phyloP scores from a whole-genome alignment of 1,139 yeast genomes.

The Debaryomyces sp. region DNA sequence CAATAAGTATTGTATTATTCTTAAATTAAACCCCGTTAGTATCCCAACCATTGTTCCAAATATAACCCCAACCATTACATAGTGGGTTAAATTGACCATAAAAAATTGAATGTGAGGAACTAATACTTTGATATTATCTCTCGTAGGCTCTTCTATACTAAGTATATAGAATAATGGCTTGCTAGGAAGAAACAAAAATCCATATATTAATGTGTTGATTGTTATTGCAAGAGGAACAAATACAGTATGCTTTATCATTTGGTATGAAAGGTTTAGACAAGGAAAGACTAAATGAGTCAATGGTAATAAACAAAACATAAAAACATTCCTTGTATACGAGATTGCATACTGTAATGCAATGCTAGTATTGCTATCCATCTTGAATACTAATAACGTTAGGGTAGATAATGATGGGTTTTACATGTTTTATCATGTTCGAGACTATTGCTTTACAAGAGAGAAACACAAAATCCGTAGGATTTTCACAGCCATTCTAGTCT shows the following conservation, averaged over 20 bases:
- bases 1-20: constrained; percentile 10
- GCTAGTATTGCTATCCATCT: not conserved
- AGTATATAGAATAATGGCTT: constrained; percentile 22
- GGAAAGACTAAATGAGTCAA: constrained; percentile 4
- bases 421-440: not conserved
- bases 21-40: constrained; percentile 17
- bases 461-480: not conserved
- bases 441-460: not conserved
- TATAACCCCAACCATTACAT: constrained; percentile 25
- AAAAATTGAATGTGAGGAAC: constrained; percentile 15
- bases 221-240: constrained; percentile 6
- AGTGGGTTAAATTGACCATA: constrained; percentile 21
- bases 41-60: constrained; percentile 26
- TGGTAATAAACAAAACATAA: not conserved
- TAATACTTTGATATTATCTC: constrained; percentile 11
- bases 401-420: not conserved
- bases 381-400: not conserved
- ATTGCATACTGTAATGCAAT: not conserved
- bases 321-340: not conserved
- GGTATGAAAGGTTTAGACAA: constrained; percentile 3
- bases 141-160: constrained; percentile 14
- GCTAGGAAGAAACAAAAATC: constrained; percentile 22
- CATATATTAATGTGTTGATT: constrained; percentile 18
- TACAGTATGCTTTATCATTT: constrained; percentile 4
- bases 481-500: constrained; percentile 4